Conservation (phyloP, 768 basidiomycete species). For the Leucocoprinus birnbaumii region DNA sequence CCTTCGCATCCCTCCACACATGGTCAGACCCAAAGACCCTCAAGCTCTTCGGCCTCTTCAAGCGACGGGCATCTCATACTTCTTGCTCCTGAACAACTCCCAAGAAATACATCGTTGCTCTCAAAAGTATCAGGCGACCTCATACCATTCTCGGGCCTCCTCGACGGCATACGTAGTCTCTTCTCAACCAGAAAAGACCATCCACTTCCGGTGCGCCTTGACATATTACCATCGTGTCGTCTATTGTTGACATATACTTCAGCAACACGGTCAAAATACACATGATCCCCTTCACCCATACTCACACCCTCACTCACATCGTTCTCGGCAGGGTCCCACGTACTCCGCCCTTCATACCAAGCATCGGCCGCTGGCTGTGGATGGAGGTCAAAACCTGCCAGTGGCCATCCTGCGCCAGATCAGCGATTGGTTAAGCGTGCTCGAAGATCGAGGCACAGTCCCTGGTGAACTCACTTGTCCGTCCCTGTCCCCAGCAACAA, state of each 20-base stretch:
- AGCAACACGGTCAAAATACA: constrained; percentile 14
- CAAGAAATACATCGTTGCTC: constrained; percentile 17
- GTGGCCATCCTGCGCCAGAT: constrained; percentile 52
- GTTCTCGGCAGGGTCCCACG: constrained; percentile 36
- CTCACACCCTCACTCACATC: constrained; percentile 9
- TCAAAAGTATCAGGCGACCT: constrained; percentile 32
- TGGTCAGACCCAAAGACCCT: constrained; percentile 13
- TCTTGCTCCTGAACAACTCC: constrained; percentile 34
- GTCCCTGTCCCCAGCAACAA: too few species aligned
- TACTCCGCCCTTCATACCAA: constrained; percentile 28
- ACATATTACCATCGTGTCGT: too few species aligned
- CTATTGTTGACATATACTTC: neutral
- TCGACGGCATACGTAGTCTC: constrained; percentile 17
- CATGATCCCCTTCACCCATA: constrained; percentile 15
- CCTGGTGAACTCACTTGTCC: constrained; percentile 40
- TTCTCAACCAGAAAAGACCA: neutral
- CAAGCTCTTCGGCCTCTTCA: constrained; percentile 18
- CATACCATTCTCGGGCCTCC: constrained; percentile 35
- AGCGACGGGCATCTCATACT: constrained; percentile 30
- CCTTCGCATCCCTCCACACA: constrained; percentile 20
- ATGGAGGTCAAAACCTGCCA: constrained; percentile 54
- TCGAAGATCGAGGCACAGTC: constrained; percentile 58
- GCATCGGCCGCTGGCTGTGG: constrained; percentile 32
- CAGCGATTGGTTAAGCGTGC: constrained; percentile 55
- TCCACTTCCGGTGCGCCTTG: neutral